Evolutionary conservation across 257 asterid species (phyloP), one percentile per base, ranked within the genome.

Genomic region (Schizonepeta tenuifolia): DNA sequence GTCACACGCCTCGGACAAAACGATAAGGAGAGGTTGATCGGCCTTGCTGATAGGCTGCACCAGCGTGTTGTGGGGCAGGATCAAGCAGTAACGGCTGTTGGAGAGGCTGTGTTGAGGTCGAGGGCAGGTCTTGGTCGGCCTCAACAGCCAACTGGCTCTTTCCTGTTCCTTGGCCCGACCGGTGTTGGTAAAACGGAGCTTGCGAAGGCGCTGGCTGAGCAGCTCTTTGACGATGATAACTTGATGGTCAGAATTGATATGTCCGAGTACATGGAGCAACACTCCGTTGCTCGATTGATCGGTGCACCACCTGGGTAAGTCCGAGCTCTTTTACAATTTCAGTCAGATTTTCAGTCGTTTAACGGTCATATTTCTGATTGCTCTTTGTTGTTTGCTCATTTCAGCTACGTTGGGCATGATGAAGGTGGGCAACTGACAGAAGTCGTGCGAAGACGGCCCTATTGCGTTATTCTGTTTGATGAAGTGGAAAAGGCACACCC

Each of bases 211-310:
- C 80, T 94, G 54, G 97, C 97, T 0, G 98, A 94, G 76, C 99
- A 89, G 75, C 84, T 94, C 7, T 94, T 91, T 44, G 98, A 91
- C 9, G 95, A 94, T 53, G 98, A 91, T 50, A 91, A 79, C 8
- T 75, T 94, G 55, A 84, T 91, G 86, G 82, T 91, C 1, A 78
- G 98, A 64, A 91, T 94, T 0, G 97, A 94, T 65, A 94, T 94
- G 99, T 90, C 97, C 0, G 98, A 94, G 71, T 91, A 94, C 83
- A 94, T 94, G 99, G 98, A 94, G 75, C 97, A 91, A n/a, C 97
- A 91, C 74, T 91, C 99, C 0, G 96, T 94, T 69, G 89, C 97
- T 13, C 84, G 98, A 0, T 47, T 91, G 51, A 94, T 94, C 51
- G 99, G 99, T 12, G 93, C 99, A 75, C 98, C 99, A 6, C 99